These are phyloP conservation scores for Acidiella bohemica DNA, from an alignment of 495 filamentous ascomycete genomes.

Conservation along the genomic window DNA sequence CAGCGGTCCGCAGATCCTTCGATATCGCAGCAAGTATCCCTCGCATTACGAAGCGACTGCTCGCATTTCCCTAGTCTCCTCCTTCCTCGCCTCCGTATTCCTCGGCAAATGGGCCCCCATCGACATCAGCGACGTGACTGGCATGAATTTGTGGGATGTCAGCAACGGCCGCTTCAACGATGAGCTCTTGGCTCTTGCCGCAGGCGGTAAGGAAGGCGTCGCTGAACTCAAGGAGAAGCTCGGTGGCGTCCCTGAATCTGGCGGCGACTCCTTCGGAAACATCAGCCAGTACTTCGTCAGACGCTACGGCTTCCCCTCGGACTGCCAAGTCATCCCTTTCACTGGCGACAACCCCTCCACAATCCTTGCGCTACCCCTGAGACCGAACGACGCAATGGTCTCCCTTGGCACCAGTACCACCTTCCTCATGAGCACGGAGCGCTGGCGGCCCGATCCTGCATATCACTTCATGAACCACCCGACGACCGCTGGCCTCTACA, in stretches of 20 bases:
- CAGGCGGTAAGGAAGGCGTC: constrained; percentile 49
- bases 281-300: constrained; percentile 63
- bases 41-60: constrained; percentile 65
- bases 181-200: constrained; percentile 58
- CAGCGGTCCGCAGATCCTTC: constrained; percentile 91
- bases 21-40: constrained; percentile 67
- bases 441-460: constrained; percentile 72
- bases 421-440: constrained; percentile 87
- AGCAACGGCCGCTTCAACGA: constrained; percentile 57
- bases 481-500: constrained; percentile 32
- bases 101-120: constrained; percentile 73
- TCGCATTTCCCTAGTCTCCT: constrained; percentile 85
- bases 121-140: constrained; percentile 89
- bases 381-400: constrained; percentile 80
- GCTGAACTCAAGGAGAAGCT: constrained; percentile 64
- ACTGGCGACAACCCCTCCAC: constrained; percentile 96
- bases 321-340: constrained; percentile 67
- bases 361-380: constrained; percentile 77
- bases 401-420: constrained; percentile 91
- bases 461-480: constrained; percentile 39
- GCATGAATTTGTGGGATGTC: constrained; percentile 96
- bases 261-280: constrained; percentile 60
- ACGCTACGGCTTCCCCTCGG: constrained; percentile 61
- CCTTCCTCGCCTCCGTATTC: constrained; percentile 86
- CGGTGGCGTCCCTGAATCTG: constrained; percentile 64